Evolutionary conservation across 371 early-diverging fungal genomes (phyloP).

Genomic region (Parasitella parasitica): DNA sequence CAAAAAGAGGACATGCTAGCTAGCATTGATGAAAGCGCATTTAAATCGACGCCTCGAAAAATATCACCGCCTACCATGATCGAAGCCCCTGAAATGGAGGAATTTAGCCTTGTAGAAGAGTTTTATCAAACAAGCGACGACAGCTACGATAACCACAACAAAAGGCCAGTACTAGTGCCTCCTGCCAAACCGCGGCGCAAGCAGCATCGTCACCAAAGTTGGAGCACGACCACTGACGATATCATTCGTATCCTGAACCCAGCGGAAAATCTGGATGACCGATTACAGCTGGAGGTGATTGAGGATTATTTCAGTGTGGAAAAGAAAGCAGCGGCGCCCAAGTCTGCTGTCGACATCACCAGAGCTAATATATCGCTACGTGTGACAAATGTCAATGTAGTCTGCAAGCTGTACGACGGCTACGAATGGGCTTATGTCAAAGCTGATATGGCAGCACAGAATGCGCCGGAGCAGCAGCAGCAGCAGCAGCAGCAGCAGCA

Average conservation of each 20-base stretch:
- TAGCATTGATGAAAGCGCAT: slow-evolving; percentile 65
- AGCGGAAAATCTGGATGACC: slow-evolving; percentile 16
- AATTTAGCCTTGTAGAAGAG: slow-evolving; percentile 55
- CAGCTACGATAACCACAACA: not conserved
- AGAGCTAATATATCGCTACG: slow-evolving; percentile 49
- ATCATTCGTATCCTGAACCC: slow-evolving; percentile 2
- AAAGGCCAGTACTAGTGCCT: not conserved
- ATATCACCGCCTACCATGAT: slow-evolving; percentile 16
- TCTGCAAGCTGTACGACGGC: slow-evolving; percentile 68
- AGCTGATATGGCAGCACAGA: slow-evolving; percentile 11
- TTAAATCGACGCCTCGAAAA: slow-evolving; percentile 18
- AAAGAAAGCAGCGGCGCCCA: slow-evolving; percentile 21
- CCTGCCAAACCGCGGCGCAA: slow-evolving; percentile 38
- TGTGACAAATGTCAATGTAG: slow-evolving; percentile 57
- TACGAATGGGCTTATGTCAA: slow-evolving; percentile 50
- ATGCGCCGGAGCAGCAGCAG: not conserved
- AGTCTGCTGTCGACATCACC: slow-evolving; percentile 24
- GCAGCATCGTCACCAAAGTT: slow-evolving; percentile 6
- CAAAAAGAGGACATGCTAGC: slow-evolving; percentile 39
- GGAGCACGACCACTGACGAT: slow-evolving; percentile 12
- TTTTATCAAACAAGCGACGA: slow-evolving; percentile 30
- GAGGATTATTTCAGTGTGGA: slow-evolving; percentile 63
- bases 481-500: no score
- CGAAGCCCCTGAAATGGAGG: slow-evolving; percentile 19
- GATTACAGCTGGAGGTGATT: slow-evolving; percentile 40